Conservation (phyloP, 2,329 filamentous ascomycete species). For the Ceratocystis cubensis region DNA sequence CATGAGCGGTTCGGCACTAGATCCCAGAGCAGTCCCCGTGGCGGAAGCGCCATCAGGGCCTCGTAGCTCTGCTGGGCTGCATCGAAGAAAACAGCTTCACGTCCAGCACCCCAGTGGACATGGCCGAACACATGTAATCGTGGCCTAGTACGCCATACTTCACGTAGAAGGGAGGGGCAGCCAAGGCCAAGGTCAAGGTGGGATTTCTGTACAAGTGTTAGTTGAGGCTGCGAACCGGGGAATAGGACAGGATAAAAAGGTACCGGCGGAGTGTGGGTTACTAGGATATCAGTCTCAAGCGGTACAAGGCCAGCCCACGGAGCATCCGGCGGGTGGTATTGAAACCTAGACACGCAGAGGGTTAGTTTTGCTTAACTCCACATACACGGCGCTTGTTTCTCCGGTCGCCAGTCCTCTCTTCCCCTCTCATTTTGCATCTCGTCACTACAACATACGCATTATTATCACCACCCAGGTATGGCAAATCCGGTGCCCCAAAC, state of each 20-base stretch:
- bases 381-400: conserved; percentile 29
- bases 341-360: conserved; percentile 35
- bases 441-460: conserved; percentile 15
- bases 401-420: conserved; percentile 28
- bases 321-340: conserved; percentile 27
- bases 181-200: conserved; percentile 60
- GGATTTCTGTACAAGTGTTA: conserved; percentile 35
- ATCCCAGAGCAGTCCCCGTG: conserved; percentile 35
- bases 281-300: conserved; percentile 58
- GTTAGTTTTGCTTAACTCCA: neutral
- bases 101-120: conserved; percentile 63
- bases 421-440: neutral
- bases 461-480: conserved; percentile 45
- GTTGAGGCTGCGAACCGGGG: conserved; percentile 2
- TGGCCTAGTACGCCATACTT: conserved; percentile 63
- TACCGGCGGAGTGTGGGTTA: conserved; percentile 70
- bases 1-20: conserved; percentile 35
- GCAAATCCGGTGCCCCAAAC: conserved; percentile 73
- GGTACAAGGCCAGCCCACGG: conserved; percentile 65
- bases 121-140: conserved; percentile 75
- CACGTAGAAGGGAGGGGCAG: conserved; percentile 55
- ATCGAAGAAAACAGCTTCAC: conserved; percentile 61
- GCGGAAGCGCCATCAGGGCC: conserved; percentile 39
- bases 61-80: conserved; percentile 60
- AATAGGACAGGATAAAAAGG: conserved; percentile 20